phyloP scores from a whole-genome alignment of 441 rosid species.

The Populus hybrid region DNA sequence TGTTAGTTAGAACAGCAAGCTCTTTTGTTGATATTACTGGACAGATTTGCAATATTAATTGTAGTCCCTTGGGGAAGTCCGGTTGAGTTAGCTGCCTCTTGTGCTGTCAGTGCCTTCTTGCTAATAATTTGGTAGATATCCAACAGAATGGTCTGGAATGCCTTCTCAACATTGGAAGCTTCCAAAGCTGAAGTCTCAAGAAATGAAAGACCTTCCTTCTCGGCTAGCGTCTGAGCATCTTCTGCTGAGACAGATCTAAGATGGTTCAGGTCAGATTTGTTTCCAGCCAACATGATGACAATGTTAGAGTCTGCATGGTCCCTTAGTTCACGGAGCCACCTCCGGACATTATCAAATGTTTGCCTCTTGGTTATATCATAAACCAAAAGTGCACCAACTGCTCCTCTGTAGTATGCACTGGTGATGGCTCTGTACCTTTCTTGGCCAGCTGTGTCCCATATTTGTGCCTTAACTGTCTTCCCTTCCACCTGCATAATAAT shows the following conservation, averaged over 20 bases:
- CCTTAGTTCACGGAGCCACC: constrained; percentile 87
- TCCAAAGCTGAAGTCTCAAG: constrained; percentile 88
- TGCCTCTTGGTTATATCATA: constrained; percentile 93
- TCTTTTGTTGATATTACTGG: constrained; percentile 33
- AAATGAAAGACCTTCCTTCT: constrained; percentile 81
- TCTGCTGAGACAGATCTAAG: constrained; percentile 68
- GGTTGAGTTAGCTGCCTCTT: constrained; percentile 53
- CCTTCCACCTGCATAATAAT: constrained; percentile 62
- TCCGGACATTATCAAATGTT: constrained; percentile 71
- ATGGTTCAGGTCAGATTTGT: constrained; percentile 82
- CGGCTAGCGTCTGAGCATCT: constrained; percentile 70
- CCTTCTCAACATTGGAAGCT: constrained; percentile 76
- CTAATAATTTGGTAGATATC: constrained; percentile 85
- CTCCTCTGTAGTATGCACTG: constrained; percentile 96
- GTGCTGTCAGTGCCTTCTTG: constrained; percentile 91
- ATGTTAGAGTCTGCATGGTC: constrained; percentile 97
- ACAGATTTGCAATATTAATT: constrained; percentile 44
- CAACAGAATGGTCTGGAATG: constrained; percentile 75
- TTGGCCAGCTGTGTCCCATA: constrained; percentile 97
- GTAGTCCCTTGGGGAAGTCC: constrained; percentile 58
- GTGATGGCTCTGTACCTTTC: constrained; percentile 93
- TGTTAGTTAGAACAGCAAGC: constrained; percentile 50
- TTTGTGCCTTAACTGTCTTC: constrained; percentile 91
- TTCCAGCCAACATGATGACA: constrained; percentile 92
- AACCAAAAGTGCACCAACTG: constrained; percentile 91